phyloP scores from a whole-genome alignment of 169 alveolate species.

The Eimeria zaria region DNA sequence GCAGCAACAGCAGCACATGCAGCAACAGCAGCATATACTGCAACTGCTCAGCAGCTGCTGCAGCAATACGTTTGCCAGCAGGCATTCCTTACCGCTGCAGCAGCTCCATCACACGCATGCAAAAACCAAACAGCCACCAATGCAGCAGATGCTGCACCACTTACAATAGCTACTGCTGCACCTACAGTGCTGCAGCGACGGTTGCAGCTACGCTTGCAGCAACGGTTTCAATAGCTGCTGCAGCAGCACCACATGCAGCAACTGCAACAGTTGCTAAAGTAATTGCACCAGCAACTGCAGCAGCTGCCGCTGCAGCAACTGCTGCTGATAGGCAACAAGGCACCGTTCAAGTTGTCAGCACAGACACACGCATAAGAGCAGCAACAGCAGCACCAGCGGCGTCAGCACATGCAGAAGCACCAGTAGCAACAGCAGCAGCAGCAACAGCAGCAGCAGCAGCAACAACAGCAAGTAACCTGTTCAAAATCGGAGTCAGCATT shows the following conservation, averaged over 20 bases:
- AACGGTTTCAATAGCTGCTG: neutral
- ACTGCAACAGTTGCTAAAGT: neutral
- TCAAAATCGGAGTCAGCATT: conserved; percentile 37
- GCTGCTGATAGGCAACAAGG: neutral
- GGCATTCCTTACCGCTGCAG: no score
- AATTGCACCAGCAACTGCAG: no score
- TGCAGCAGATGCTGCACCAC: neutral
- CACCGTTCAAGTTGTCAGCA: neutral
- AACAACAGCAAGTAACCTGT: conserved; percentile 2
- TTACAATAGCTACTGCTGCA: neutral
- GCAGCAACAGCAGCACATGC: neutral
- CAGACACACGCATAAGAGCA: neutral
- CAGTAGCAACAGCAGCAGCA: conserved; percentile 27
- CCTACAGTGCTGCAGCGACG: neutral
- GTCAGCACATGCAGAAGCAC: neutral
- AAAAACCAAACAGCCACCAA: neutral
- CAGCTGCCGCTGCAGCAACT: no score
- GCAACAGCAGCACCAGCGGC: neutral
- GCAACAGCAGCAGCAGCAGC: conserved; percentile 8
- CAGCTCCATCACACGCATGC: neutral
- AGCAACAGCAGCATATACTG: neutral
- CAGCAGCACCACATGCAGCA: neutral
- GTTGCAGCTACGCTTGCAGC: neutral
- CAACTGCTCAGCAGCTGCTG: neutral
- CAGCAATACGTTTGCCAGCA: no score